Base-by-base conservation (phyloP, 805 yeast genomes). In the Candida coquimbonensis region DNA sequence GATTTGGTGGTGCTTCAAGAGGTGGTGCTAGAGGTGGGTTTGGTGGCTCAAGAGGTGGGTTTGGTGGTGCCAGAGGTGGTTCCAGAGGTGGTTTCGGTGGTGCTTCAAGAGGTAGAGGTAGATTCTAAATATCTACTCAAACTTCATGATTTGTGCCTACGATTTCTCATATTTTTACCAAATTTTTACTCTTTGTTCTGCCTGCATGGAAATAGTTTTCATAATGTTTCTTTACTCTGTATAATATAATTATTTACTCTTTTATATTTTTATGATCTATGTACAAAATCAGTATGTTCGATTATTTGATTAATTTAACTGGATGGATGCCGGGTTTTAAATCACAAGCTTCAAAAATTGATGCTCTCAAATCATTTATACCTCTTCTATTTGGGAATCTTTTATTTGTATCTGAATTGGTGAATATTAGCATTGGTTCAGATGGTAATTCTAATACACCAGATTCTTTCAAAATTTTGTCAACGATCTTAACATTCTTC, bases 301-400 rank as follows among this genome's bases (percentile, higher is more conserved):
- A n/a, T n/a, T 46, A 42, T 33, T 48, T 47, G 26, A 46, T 50
- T 39, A 52, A 48, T 35, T 51, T 53, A 7, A 56, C 33, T 7
- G 64, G 61, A 26, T 49, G 58, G 12, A 51, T 49, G 9, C 57
- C 54, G 16, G 58, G 53, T 13, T 49, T 47, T 19, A 68, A 56
- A 1, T 78, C 81, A 59, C 85, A 78, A 26, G 77, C 66, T 50
- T 78, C 74, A 24, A 81, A 56, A 1, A 83, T 72, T 2, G 75
- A 66, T 24, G 59, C 57, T 43, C 87, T 63, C 12, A 83, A 55
- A 37, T 74, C 78, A 42, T 69, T 70, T 31, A 78, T 67, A 1
- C 90, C 91, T 42, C 70, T 67, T 48, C 82, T 65, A 39, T 62
- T 64, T 0, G 54, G 51, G 17, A 55, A 51, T 14, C 61, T 56